Conservation (phyloP, 2,329 filamentous ascomycete species). For the Colletotrichum sp. region DNA sequence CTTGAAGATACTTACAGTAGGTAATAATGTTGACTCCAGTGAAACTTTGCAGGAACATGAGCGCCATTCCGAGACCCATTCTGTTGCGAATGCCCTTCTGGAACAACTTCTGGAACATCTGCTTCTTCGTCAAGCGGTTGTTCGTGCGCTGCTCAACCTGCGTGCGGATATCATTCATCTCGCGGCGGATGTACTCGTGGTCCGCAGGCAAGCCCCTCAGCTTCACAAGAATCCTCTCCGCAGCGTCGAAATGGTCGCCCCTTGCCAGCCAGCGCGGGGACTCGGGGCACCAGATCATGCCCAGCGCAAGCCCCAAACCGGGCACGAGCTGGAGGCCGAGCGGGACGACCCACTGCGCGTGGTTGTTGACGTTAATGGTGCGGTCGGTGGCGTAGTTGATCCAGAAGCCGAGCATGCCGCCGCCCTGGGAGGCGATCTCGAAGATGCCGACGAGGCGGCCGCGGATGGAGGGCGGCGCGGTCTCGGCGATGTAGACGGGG, state of each 20-base stretch:
- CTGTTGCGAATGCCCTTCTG: slow-evolving; percentile 45
- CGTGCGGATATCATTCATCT: slow-evolving; percentile 61
- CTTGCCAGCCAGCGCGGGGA: slow-evolving; percentile 41
- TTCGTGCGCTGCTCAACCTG: slow-evolving; percentile 56
- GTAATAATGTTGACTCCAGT: slow-evolving; percentile 63
- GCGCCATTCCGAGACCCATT: slow-evolving; percentile 56
- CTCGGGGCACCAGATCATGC: slow-evolving; percentile 41
- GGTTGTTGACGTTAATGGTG: slow-evolving; percentile 12
- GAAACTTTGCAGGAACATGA: slow-evolving; percentile 46
- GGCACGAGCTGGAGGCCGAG: slow-evolving; percentile 47
- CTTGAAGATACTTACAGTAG: slow-evolving; percentile 42
- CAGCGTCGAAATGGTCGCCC: slow-evolving; percentile 43
- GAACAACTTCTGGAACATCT: slow-evolving; percentile 36
- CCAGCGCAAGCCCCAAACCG: slow-evolving; percentile 35
- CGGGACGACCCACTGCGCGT: slow-evolving; percentile 44
- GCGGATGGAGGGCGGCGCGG: slow-evolving; percentile 53
- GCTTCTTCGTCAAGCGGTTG: slow-evolving; percentile 30
- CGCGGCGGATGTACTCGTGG: slow-evolving; percentile 33
- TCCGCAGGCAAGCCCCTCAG: slow-evolving; percentile 26
- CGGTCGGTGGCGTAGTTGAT: slow-evolving; percentile 32
- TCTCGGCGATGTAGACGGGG: slow-evolving; percentile 47
- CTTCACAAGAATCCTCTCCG: slow-evolving; percentile 40
- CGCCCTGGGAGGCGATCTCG: slow-evolving; percentile 50
- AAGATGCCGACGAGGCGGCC: slow-evolving; percentile 58
- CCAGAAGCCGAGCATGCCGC: slow-evolving; percentile 50